Base-by-base conservation (phyloP, 2,329 filamentous ascomycete species). In the Sarocladiaceae sp. region DNA sequence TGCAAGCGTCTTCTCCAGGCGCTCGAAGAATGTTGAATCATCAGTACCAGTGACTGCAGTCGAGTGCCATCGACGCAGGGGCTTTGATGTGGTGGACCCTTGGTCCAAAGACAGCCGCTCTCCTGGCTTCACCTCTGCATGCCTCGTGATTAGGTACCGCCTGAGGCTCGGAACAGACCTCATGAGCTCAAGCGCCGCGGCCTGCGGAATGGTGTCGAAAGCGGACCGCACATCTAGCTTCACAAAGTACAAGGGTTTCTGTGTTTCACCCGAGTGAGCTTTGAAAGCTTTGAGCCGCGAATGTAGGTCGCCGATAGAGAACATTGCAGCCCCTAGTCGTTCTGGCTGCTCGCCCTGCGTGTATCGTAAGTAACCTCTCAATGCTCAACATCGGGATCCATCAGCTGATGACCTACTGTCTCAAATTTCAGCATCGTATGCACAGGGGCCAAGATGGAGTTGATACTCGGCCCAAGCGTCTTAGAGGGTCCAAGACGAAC, bases 131-230 rank as follows among this genome's bases (percentile, higher is more conserved):
- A 94, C 79, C 64, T 95, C 87, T 6, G 84, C 82, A 60, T 97
- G 86, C 57, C 85, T 91, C 7, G 78, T 78, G 46, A 95, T 78
- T 7, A 78, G 77, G 63, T 99, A 99, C 20, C 73, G 71, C 3
- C 76, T 68, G 53, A 87, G 72, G 12, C 71, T 72, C 56, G 67
- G 81, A 57, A 79, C 82, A 50, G 63, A 84, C 53, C 57, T 67
- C 56, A 95, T 79, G 23, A 97, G 73, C 22, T 75, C 65, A 29
- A 97, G 63, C 17, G 97, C 74, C 1, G 83, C 81, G 23, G 79
- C 70, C 65, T 97, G 94, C 0, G 94, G 94, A 40, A 99, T 97
- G 0, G 88, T 96, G 67, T 99, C 94, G 65, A 97, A 99, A 60
- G 93, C 96, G 2, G 90, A 84, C 64, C 89, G 82, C 18, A 99